A percentile compares a stretch with the other conserved stretches of the same genome.
Evolutionary conservation across 2,329 filamentous ascomycete species (phyloP).

Genomic region (Apiospora pterosperma): DNA sequence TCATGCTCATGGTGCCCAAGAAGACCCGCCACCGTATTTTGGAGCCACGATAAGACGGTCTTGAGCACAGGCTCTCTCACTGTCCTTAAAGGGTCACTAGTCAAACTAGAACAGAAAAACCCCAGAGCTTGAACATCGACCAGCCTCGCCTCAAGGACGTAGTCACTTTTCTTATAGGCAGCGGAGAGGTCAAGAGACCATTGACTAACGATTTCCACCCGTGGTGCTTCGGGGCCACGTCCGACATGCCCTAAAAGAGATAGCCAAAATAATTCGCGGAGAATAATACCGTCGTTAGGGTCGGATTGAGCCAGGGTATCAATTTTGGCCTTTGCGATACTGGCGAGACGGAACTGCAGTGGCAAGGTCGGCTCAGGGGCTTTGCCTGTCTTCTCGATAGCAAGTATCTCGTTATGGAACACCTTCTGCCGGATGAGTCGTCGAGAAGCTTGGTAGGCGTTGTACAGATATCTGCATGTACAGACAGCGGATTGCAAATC

Average conservation of each 20-base stretch:
- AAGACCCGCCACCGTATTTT: neutral
- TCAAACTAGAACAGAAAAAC: neutral
- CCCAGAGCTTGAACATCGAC: neutral
- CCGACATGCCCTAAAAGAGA: neutral
- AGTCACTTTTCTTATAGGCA: neutral
- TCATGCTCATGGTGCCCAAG: neutral
- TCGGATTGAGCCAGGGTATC: neutral
- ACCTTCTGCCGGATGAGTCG: neutral
- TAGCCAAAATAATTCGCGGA: neutral
- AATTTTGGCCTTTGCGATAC: neutral
- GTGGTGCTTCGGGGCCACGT: neutral
- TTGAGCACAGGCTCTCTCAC: neutral
- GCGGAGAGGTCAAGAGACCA: neutral
- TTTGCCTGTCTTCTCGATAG: neutral
- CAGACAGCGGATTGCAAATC: neutral
- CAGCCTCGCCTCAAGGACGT: neutral
- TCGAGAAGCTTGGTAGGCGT: neutral
- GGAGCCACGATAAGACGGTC: neutral
- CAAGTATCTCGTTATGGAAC: neutral
- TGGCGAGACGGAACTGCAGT: neutral
- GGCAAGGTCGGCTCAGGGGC: neutral
- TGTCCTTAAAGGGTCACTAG: neutral
- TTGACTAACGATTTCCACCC: neutral
- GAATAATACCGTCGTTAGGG: neutral
- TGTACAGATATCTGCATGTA: neutral